phyloP scores from a whole-genome alignment of 306 rosid genomes.

The Gastrolobium villosum region DNA sequence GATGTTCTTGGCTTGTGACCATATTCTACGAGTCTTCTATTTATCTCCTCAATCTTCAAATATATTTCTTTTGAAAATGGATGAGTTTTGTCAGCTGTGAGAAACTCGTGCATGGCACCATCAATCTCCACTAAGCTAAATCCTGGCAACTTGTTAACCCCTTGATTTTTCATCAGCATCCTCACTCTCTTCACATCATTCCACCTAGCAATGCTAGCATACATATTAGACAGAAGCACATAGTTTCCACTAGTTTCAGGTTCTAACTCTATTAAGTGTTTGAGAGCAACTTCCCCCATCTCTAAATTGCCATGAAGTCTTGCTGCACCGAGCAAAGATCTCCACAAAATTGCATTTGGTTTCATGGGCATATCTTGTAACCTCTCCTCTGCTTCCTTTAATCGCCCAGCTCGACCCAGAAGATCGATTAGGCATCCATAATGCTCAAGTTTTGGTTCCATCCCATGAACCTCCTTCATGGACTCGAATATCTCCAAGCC shows the following conservation, averaged over 20 bases:
- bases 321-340: constrained; percentile 65
- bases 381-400: constrained; percentile 58
- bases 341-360: constrained; percentile 61
- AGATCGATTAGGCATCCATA: constrained; percentile 60
- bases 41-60: constrained; percentile 55
- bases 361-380: constrained; percentile 56
- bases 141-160: constrained; percentile 60
- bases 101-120: constrained; percentile 63
- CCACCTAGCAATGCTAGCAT: constrained; percentile 55
- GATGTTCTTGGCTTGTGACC: constrained; percentile 56
- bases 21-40: constrained; percentile 50
- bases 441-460: constrained; percentile 58
- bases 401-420: constrained; percentile 56
- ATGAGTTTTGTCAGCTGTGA: constrained; percentile 57
- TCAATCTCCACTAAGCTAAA: constrained; percentile 58
- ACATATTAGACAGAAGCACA: constrained; percentile 62
- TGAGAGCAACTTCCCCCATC: constrained; percentile 56
- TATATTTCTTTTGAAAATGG: constrained; percentile 53
- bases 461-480: constrained; percentile 44
- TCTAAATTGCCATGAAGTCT: constrained; percentile 55
- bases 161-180: constrained; percentile 55
- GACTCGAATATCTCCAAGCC: constrained; percentile 54
- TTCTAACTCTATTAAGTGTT: constrained; percentile 54
- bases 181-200: constrained; percentile 61
- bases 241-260: constrained; percentile 61